These are phyloP conservation scores for Sparassis latifolia DNA, from an alignment of 1,284 basidiomycete species.

Conservation along the genomic window DNA sequence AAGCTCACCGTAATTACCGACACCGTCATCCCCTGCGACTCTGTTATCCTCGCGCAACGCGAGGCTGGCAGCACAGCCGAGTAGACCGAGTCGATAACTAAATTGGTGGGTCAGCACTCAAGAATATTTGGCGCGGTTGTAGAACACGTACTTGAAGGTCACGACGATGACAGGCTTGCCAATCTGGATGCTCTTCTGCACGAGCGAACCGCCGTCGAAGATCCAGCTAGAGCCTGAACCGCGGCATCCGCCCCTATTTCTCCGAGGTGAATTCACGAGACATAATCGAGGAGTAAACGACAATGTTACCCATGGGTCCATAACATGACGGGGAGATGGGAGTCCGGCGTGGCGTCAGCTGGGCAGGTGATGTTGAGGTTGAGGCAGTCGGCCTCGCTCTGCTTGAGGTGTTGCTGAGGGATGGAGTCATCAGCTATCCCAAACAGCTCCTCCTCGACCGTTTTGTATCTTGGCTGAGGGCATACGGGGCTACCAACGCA, in stretches of 20 bases:
- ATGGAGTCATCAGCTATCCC: conserved; percentile 48
- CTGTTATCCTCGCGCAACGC: conserved; percentile 61
- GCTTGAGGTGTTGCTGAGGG: conserved; percentile 47
- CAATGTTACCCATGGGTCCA: conserved; percentile 66
- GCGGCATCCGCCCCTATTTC: conserved; percentile 53
- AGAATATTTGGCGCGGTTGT: neutral
- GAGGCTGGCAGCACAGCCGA: conserved; percentile 63
- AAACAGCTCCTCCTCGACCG: conserved; percentile 55
- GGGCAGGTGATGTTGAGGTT: conserved; percentile 75
- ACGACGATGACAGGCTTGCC: conserved; percentile 64
- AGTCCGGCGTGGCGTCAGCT: conserved; percentile 40
- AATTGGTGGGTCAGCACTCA: neutral
- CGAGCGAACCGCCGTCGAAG: conserved; percentile 63
- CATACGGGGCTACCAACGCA: conserved; percentile 53
- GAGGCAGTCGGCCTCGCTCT: conserved; percentile 70
- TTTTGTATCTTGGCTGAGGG: conserved; percentile 49
- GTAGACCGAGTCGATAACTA: conserved; percentile 69
- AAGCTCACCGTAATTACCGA: conserved; percentile 64
- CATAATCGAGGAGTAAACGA: conserved; percentile 1
- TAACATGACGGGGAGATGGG: conserved; percentile 65
- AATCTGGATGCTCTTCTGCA: conserved; percentile 53
- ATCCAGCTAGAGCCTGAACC: conserved; percentile 72
- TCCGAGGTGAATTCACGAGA: conserved; percentile 8
- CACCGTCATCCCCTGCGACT: conserved; percentile 56
- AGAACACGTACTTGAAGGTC: conserved; percentile 59